These are phyloP conservation scores for Cicer bijugum DNA, from an alignment of 306 rosid species.

Conservation along the genomic window DNA sequence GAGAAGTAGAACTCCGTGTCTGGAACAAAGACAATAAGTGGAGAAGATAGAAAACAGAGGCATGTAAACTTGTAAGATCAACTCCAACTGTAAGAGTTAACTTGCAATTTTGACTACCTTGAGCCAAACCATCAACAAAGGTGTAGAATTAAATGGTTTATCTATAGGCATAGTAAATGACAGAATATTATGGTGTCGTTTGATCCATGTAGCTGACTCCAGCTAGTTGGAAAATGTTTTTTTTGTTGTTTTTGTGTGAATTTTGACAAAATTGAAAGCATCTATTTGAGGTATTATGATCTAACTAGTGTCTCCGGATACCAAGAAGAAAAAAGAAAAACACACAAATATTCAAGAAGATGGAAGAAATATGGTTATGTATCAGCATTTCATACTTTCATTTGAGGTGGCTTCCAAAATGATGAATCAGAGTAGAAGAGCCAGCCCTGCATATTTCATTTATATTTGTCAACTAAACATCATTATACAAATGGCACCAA, in stretches of 20 bases:
- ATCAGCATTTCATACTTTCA: conserved; percentile 61
- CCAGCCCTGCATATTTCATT: conserved; percentile 76
- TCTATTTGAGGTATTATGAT: neutral
- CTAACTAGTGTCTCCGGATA: conserved; percentile 8
- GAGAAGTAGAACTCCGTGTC: too few species aligned
- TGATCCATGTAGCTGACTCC: neutral
- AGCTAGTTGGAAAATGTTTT: neutral
- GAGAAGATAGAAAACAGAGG: neutral
- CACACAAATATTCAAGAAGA: conserved; percentile 24
- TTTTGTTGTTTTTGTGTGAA: neutral
- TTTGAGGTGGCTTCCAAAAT: conserved; percentile 96
- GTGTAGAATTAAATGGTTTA: neutral
- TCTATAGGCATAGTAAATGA: neutral
- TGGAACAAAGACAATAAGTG: too few species aligned
- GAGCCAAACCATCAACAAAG: neutral
- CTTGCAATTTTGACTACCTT: neutral
- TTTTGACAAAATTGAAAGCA: conserved; percentile 14
- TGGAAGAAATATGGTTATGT: conserved; percentile 16
- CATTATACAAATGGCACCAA: conserved; percentile 36
- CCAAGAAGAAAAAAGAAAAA: neutral
- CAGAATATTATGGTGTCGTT: neutral
- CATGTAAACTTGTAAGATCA: neutral
- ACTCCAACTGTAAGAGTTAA: neutral
- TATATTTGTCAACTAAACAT: conserved; percentile 40
- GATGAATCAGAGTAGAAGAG: conserved; percentile 84